These are phyloP conservation scores for Botrytis cinerea DNA, from an alignment of 2,329 filamentous ascomycete species.

Conservation along the genomic window DNA sequence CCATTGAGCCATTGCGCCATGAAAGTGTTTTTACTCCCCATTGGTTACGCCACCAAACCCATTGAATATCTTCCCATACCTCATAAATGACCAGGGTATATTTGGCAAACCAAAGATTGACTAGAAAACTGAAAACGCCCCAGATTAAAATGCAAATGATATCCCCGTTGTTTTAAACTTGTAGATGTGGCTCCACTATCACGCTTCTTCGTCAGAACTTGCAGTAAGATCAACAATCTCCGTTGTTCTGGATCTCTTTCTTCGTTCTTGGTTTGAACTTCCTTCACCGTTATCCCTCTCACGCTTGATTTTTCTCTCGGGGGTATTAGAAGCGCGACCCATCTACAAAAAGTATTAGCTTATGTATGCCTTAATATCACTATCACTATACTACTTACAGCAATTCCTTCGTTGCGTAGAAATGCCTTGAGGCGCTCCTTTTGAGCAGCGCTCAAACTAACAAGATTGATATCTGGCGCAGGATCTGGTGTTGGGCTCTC, in stretches of 20 bases:
- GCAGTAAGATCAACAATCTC: conserved; percentile 11
- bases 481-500: neutral
- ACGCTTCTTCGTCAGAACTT: conserved; percentile 7
- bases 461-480: neutral
- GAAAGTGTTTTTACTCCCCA: neutral
- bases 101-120: neutral
- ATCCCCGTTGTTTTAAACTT: neutral
- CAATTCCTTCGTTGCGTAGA: conserved; percentile 13
- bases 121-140: neutral
- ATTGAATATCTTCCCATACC: neutral
- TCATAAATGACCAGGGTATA: neutral
- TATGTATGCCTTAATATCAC: neutral
- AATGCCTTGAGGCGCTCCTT: conserved; percentile 10
- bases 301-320: conserved; percentile 16
- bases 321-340: neutral
- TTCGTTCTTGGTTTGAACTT: neutral
- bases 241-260: neutral
- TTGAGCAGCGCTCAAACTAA: neutral
- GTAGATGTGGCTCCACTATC: neutral
- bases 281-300: neutral
- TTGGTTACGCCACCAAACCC: neutral
- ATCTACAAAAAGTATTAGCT: neutral
- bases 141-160: neutral
- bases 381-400: neutral
- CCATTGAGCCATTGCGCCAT: neutral